Percentiles rank a stretch among this genome's conserved stretches.
phyloP scores from a whole-genome alignment of 148 eudicot genomes.

The Chenopodium suecicum region DNA sequence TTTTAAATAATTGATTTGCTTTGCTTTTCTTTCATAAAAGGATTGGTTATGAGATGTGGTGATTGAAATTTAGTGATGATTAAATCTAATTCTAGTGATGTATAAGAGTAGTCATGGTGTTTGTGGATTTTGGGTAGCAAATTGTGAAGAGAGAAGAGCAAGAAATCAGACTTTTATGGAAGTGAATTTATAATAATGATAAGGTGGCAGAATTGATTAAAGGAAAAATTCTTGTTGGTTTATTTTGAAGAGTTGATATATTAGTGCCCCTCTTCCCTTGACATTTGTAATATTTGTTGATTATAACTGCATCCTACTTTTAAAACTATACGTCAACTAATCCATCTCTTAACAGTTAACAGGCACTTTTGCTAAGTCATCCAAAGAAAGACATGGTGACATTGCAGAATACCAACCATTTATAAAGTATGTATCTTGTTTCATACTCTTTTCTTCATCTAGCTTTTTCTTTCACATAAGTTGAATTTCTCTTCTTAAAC shows the following conservation, averaged over 20 bases:
- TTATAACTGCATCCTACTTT: neutral
- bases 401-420: conserved; percentile 83
- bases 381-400: conserved; percentile 81
- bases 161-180: too few relatives aligned
- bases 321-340: neutral
- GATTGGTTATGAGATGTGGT: too few relatives aligned
- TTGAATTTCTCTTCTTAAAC: neutral
- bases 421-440: conserved; percentile 50
- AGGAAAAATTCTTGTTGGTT: conserved; percentile 82
- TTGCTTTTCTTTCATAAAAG: too few relatives aligned
- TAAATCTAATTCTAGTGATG: too few relatives aligned
- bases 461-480: neutral
- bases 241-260: conserved; percentile 54
- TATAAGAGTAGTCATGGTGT: too few relatives aligned
- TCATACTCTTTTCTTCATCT: neutral
- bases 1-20: too few relatives aligned
- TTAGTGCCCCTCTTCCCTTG: conserved; percentile 3
- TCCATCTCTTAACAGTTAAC: conserved; percentile 8
- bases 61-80: too few relatives aligned
- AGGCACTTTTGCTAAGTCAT: conserved; percentile 87
- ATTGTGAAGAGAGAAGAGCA: too few relatives aligned
- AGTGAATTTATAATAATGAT: too few relatives aligned
- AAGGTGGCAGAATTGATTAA: conserved; percentile 80
- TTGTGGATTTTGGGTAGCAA: too few relatives aligned
- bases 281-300: neutral